phyloP scores from a whole-genome alignment of 441 rosid genomes.

The Kokia cookei region DNA sequence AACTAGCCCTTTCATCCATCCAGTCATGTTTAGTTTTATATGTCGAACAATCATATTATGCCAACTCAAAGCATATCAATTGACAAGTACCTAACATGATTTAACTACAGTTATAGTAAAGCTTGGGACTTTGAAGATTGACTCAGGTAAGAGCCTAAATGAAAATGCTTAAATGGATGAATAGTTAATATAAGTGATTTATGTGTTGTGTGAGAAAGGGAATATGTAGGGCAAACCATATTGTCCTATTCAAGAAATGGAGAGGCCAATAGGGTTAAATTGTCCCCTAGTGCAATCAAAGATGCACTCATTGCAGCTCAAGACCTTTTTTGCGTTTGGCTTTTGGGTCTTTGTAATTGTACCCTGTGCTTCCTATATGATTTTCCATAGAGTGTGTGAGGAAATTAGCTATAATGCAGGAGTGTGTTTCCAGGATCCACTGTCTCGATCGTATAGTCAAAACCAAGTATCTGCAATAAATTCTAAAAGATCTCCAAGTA shows the following conservation, averaged over 20 bases:
- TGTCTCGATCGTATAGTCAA: slow-evolving; percentile 7
- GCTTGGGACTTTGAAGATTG: neutral
- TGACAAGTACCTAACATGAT: slow-evolving; percentile 9
- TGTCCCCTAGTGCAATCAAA: slow-evolving; percentile 17
- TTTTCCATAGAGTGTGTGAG: too few species aligned
- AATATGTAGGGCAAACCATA: neutral
- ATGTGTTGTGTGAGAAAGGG: neutral
- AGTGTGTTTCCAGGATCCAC: slow-evolving; percentile 3
- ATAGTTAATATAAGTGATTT: neutral
- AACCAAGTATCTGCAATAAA: slow-evolving; percentile 1
- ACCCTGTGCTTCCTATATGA: neutral
- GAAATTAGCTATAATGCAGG: slow-evolving; percentile 1
- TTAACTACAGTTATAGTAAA: neutral
- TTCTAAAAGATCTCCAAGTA: slow-evolving; percentile 1
- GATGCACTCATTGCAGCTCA: slow-evolving; percentile 23
- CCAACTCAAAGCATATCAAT: neutral
- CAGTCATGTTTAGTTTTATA: neutral
- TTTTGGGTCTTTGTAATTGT: slow-evolving; percentile 4
- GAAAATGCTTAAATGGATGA: neutral
- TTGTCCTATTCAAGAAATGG: slow-evolving; percentile 20
- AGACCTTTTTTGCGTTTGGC: slow-evolving; percentile 15
- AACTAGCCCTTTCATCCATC: neutral
- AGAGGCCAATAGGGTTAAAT: slow-evolving; percentile 7
- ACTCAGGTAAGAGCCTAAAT: neutral
- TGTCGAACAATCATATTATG: neutral